Percentiles rank a stretch among this genome's conserved stretches.
These are phyloP conservation scores for Phytophthora quininea DNA, from an alignment of 352 stramenopile species.

Conservation along the genomic window DNA sequence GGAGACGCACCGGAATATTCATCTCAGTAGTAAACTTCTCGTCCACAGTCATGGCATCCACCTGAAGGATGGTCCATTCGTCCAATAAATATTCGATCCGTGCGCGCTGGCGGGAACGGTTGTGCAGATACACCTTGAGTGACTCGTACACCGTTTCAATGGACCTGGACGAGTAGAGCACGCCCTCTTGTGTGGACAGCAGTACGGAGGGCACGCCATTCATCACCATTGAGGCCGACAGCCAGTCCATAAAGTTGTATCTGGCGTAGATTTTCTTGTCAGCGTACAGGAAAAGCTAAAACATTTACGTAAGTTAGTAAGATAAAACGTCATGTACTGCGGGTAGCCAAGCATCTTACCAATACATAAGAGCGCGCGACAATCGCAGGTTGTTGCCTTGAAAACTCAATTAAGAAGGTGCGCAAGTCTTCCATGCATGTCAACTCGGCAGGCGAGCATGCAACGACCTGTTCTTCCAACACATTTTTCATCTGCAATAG, in stretches of 20 bases:
- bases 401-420: conserved; percentile 81
- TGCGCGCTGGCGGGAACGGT: conserved; percentile 78
- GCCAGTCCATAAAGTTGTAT: conserved; percentile 87
- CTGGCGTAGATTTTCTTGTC: conserved; percentile 87
- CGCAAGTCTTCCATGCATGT: conserved; percentile 83
- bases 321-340: neutral
- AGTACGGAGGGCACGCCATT: conserved; percentile 83
- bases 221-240: conserved; percentile 81
- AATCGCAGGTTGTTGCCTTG: conserved; percentile 67
- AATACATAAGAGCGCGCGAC: conserved; percentile 82
- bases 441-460: conserved; percentile 66
- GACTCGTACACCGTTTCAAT: conserved; percentile 89
- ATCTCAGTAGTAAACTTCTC: conserved; percentile 86
- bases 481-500: conserved; percentile 60
- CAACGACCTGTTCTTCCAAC: conserved; percentile 57
- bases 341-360: conserved; percentile 42
- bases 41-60: conserved; percentile 73
- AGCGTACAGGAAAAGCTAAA: conserved; percentile 82
- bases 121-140: conserved; percentile 81
- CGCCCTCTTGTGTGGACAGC: conserved; percentile 84
- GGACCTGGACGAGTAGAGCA: conserved; percentile 72
- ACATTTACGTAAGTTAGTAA: conserved; percentile 6
- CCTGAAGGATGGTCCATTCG: conserved; percentile 79
- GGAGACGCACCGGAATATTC: conserved; percentile 68
- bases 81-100: conserved; percentile 84